Evolutionary conservation across 1,284 basidiomycete genomes (phyloP), one percentile per base, ranked within the genome.

Genomic region (Coniferiporia weirii): DNA sequence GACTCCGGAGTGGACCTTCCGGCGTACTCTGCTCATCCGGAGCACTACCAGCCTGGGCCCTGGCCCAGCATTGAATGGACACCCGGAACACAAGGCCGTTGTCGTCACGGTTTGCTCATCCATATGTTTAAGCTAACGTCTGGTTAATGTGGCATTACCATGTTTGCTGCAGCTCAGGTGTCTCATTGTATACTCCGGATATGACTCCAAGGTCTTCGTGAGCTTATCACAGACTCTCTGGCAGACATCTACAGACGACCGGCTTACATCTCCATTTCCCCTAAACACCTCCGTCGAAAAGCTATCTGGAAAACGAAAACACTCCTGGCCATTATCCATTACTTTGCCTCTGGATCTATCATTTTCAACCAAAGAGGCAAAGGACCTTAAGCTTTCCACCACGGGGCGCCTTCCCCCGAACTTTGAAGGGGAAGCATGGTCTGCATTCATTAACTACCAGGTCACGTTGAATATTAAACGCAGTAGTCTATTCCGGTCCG

Each of bases 281-380:
- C 27, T 15, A 48, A 44, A 9, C 19, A 49, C 40, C 6, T 53
- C 17, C 12, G 44, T 38, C 48, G 44, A 54, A 22, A 62, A 62
- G 40, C 44, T 60, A n/a, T 40, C 52, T 20, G 63, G 63, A 20
- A 17, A 61, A 27, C 62, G 63, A 20, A 17, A 61, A 27, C 62
- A 62, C 47, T 49, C 52, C 45, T 64, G 57, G 58, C 54, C 61
- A 15, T 62, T 57, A 38, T 54, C 55, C n/a, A 34, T 64, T 20
- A 45, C 38, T 34, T 45, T 64, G n/a, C 62, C 62, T n/a, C 36
- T 51, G 12, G 40, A 38, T 20, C 47, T 63, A 7, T 34, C 45
- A 13, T 36, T 59, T 20, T 17, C 43, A 32, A 47, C 34, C 10
- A 40, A 38, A 17, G 40, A 59, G 36, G 50, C 50, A 32, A 48